phyloP scores from a whole-genome alignment of 2,329 filamentous ascomycete species.

The Trichoderma brevicompactum region DNA sequence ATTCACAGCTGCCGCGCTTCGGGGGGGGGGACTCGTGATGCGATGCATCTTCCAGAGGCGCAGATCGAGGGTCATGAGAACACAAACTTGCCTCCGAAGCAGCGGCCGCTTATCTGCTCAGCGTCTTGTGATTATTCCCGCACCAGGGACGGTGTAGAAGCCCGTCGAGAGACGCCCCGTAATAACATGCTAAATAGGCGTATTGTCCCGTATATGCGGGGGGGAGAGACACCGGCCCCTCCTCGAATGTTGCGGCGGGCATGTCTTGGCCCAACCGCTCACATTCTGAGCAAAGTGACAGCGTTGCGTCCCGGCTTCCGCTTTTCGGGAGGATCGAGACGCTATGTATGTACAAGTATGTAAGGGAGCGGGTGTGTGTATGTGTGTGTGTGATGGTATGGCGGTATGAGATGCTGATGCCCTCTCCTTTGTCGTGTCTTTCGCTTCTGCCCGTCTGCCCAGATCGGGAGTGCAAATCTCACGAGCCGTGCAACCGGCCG shows the following conservation, averaged over 20 bases:
- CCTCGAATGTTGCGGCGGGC: not conserved
- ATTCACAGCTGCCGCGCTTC: not conserved
- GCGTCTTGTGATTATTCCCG: slow-evolving; percentile 4
- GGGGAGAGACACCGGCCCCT: slow-evolving; percentile 1
- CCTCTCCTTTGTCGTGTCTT: not conserved
- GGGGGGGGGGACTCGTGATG: slow-evolving; percentile 16
- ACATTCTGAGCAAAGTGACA: not conserved
- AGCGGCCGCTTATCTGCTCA: slow-evolving; percentile 10
- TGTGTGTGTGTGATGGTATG: too few species aligned
- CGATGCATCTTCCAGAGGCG: not conserved
- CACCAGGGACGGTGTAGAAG: slow-evolving; percentile 5
- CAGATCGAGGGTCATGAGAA: slow-evolving; percentile 25
- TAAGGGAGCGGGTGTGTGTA: not conserved
- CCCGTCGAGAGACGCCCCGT: not conserved
- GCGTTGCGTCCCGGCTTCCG: slow-evolving; percentile 22
- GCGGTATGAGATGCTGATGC: slow-evolving; percentile 5
- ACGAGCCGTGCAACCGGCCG: slow-evolving; percentile 13
- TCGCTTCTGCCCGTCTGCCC: not conserved
- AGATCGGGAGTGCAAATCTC: not conserved
- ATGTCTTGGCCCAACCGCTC: not conserved
- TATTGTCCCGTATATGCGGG: slow-evolving; percentile 13
- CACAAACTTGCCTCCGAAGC: not conserved
- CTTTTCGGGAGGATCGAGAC: slow-evolving; percentile 18
- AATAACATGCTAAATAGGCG: not conserved
- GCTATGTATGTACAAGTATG: not conserved